phyloP scores from a whole-genome alignment of 257 asterid genomes.

The Jaltomata sinuosa region DNA sequence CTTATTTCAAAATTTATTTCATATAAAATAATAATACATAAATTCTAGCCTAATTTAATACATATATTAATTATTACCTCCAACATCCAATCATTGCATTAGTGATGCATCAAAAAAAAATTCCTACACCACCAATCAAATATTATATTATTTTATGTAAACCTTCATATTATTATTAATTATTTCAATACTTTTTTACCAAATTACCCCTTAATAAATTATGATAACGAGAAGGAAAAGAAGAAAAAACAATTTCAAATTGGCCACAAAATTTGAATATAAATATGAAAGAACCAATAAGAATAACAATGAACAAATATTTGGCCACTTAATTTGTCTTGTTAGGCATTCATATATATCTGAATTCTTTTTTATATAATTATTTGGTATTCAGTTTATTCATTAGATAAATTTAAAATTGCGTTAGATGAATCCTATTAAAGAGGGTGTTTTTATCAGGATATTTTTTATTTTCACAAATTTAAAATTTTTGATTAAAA shows the following conservation, averaged over 20 bases:
- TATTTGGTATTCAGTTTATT: neutral
- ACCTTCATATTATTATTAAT: neutral
- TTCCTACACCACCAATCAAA: neutral
- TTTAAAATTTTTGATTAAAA: accelerated
- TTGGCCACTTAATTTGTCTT: neutral
- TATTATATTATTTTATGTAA: neutral
- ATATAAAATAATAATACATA: too few species aligned
- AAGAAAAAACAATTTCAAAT: neutral
- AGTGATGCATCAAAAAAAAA: neutral
- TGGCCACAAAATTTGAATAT: neutral
- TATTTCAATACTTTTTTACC: neutral
- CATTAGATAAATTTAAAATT: accelerated
- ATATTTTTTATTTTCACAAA: neutral
- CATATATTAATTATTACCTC: neutral
- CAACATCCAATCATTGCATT: neutral
- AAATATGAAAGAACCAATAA: neutral
- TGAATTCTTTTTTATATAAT: neutral
- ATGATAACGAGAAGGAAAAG: neutral
- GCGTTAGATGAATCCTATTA: too few species aligned
- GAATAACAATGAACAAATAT: neutral
- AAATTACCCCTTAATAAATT: neutral
- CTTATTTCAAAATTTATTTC: too few species aligned
- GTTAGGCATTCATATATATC: neutral
- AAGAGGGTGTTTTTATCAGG: too few species aligned
- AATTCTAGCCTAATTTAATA: neutral